Percentiles rank a stretch among this genome's conserved stretches.
Evolutionary conservation across 2,329 filamentous ascomycete genomes (phyloP).

Genomic region (Curvularia verruculosa): DNA sequence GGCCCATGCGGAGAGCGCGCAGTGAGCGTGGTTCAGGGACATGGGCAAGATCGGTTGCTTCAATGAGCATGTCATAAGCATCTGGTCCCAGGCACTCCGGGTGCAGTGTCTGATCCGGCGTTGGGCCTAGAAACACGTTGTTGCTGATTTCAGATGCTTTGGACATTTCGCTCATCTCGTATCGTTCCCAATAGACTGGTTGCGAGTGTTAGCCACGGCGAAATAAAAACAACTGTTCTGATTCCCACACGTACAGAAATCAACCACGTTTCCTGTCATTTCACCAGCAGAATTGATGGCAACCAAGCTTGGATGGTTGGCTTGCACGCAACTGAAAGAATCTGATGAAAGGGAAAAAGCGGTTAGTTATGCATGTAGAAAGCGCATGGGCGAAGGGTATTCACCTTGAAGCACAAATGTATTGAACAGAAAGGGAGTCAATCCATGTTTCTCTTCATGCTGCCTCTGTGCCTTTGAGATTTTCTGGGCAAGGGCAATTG

Average conservation of each 20-base stretch:
- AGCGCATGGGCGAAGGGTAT: slow-evolving; percentile 13
- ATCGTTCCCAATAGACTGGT: slow-evolving; percentile 76
- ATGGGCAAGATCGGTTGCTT: slow-evolving; percentile 83
- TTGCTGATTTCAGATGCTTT: slow-evolving; percentile 83
- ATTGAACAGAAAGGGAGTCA: slow-evolving; percentile 70
- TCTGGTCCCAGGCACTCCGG: slow-evolving; percentile 52
- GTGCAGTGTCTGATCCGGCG: slow-evolving; percentile 69
- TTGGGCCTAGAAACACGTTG: slow-evolving; percentile 91
- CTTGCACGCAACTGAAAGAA: slow-evolving; percentile 63
- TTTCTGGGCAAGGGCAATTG: slow-evolving; percentile 67
- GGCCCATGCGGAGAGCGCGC: slow-evolving; percentile 65
- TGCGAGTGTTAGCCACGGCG: not conserved
- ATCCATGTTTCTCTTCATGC: slow-evolving; percentile 69
- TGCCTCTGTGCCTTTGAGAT: slow-evolving; percentile 77
- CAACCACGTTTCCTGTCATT: slow-evolving; percentile 77
- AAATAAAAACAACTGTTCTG: no score
- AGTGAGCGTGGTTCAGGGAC: slow-evolving; percentile 73
- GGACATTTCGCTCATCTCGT: slow-evolving; percentile 95
- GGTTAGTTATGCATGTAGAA: slow-evolving; percentile 15
- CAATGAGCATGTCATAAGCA: slow-evolving; percentile 82
- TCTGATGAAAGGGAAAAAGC: no score
- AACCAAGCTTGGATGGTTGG: slow-evolving; percentile 71
- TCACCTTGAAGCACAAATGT: slow-evolving; percentile 76
- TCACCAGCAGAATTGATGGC: slow-evolving; percentile 74
- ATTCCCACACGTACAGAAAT: slow-evolving; percentile 68